These are phyloP conservation scores for Xylariales sp. DNA, from an alignment of 2,329 filamentous ascomycete species.

Conservation along the genomic window DNA sequence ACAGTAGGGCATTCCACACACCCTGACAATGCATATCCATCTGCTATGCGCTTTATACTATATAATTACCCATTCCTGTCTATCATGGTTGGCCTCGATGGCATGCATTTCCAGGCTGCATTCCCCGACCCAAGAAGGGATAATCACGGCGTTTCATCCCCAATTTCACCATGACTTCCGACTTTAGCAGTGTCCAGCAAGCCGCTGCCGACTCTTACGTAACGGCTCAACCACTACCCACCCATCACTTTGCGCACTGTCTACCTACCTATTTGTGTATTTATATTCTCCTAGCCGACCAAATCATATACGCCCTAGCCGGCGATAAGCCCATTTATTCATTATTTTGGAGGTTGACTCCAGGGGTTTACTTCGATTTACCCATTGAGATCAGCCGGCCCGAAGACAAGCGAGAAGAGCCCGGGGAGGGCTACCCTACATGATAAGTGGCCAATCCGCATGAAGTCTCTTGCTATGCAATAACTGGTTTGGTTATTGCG, in stretches of 20 bases:
- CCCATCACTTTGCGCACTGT: slow-evolving; percentile 9
- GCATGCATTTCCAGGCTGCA: slow-evolving; percentile 34
- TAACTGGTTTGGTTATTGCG: background rate
- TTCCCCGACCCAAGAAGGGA: slow-evolving; percentile 13
- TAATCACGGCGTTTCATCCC: slow-evolving; percentile 17
- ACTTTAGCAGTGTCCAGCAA: slow-evolving; percentile 17
- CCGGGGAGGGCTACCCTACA: background rate
- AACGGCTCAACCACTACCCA: background rate
- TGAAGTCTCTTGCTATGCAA: background rate
- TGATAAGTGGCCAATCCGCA: background rate
- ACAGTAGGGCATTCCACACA: slow-evolving; percentile 11
- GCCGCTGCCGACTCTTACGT: background rate
- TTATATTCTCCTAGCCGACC: slow-evolving; percentile 3
- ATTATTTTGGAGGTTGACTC: background rate
- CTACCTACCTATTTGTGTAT: slow-evolving; percentile 7
- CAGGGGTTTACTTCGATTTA: background rate
- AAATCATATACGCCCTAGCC: background rate
- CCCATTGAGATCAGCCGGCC: background rate
- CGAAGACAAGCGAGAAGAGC: background rate
- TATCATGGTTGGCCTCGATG: slow-evolving; percentile 15
- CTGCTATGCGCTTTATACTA: slow-evolving; percentile 9
- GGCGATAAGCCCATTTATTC: background rate
- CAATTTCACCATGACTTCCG: background rate
- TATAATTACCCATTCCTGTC: slow-evolving; percentile 28
- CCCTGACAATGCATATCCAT: slow-evolving; percentile 1